Percentiles rank a stretch among this genome's conserved stretches.
phyloP scores from a whole-genome alignment of 202 grass and related monocot genomes.

The Cymbopogon flexuosus region DNA sequence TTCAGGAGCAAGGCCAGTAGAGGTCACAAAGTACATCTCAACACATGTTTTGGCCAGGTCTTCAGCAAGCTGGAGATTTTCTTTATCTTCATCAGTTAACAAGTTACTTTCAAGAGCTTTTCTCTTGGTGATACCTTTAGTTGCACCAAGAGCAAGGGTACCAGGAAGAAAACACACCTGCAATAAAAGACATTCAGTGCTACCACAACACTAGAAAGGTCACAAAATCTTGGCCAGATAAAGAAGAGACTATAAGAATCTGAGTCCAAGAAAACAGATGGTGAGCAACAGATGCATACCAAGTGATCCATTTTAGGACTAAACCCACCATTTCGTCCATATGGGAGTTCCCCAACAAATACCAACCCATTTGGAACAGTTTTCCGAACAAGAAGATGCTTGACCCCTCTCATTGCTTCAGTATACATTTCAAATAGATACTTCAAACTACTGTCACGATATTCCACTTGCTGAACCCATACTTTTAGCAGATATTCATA shows the following conservation, averaged over 20 bases:
- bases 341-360: slow-evolving; percentile 92
- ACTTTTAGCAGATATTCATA: slow-evolving; percentile 97
- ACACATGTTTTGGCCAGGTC: slow-evolving; percentile 95
- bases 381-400: slow-evolving; percentile 84
- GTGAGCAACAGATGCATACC: slow-evolving; percentile 45
- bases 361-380: slow-evolving; percentile 79
- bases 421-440: slow-evolving; percentile 91
- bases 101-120: slow-evolving; percentile 68
- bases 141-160: slow-evolving; percentile 86
- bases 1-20: slow-evolving; percentile 94
- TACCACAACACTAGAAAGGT: background rate
- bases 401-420: slow-evolving; percentile 91
- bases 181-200: slow-evolving; percentile 33
- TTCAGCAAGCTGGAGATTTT: slow-evolving; percentile 97
- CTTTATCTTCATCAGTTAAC: slow-evolving; percentile 62
- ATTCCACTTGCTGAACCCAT: slow-evolving; percentile 78
- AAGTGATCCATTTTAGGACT: slow-evolving; percentile 99
- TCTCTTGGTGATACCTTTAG: slow-evolving; percentile 87
- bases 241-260: background rate
- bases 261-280: background rate
- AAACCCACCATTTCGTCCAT: slow-evolving; percentile 63
- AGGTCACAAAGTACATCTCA: slow-evolving; percentile 90
- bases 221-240: background rate
- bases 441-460: slow-evolving; percentile 54
- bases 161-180: slow-evolving; percentile 98